Evolutionary conservation across 768 basidiomycete genomes (phyloP).

Genomic region (Gymnopilus junonius): DNA sequence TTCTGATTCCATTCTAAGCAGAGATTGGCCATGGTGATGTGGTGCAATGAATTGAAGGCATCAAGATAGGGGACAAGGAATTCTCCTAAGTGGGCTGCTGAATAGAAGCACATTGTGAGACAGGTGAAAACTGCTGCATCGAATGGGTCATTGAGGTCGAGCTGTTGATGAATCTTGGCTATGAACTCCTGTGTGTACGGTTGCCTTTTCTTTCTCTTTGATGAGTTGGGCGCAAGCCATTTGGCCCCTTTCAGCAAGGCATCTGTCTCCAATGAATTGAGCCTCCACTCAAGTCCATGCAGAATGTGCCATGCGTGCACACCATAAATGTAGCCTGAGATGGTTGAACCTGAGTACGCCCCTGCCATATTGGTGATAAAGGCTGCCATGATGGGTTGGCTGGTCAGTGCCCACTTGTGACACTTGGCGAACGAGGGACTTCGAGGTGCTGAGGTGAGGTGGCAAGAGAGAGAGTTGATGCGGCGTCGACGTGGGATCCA

Average conservation of each 20-base stretch:
- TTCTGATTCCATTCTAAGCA: constrained; percentile 22
- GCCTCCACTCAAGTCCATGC: constrained; percentile 37
- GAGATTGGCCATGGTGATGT: constrained; percentile 33
- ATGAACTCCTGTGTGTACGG: constrained; percentile 36
- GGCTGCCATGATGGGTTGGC: constrained; percentile 23
- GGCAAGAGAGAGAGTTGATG: too few species aligned
- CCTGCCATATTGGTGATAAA: constrained; percentile 38
- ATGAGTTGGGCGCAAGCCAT: constrained; percentile 30
- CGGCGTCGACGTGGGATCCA: too few species aligned
- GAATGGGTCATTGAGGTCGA: constrained; percentile 32
- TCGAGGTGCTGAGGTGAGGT: too few species aligned
- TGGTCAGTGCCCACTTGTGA: constrained; percentile 34
- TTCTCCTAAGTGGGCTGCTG: constrained; percentile 37
- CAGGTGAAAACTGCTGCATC: constrained; percentile 41
- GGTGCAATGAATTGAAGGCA: constrained; percentile 29
- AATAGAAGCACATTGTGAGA: constrained; percentile 42
- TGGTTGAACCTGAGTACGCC: constrained; percentile 31
- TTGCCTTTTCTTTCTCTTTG: constrained; percentile 28
- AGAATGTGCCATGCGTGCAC: constrained; percentile 52
- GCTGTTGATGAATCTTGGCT: constrained; percentile 7
- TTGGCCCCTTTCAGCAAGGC: constrained; percentile 33
- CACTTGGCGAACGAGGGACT: too few species aligned
- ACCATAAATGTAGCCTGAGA: constrained; percentile 41
- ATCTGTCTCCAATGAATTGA: constrained; percentile 29
- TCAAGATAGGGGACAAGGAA: constrained; percentile 37